Evolutionary conservation across 768 basidiomycete genomes (phyloP).

Genomic region (Xerocomellus intermedius): DNA sequence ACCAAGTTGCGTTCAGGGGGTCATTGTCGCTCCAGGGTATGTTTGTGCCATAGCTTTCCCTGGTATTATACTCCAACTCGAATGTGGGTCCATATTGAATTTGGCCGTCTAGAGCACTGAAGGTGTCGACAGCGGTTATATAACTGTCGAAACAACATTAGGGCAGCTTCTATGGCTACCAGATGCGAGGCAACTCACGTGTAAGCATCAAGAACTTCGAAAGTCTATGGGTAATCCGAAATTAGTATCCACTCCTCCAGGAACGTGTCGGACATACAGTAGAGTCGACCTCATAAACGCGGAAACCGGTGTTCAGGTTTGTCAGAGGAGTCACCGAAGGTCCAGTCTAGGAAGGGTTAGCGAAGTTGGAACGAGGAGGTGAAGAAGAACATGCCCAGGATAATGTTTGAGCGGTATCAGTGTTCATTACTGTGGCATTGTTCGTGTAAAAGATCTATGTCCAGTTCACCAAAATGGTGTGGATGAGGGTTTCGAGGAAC

Average conservation of each 20-base stretch:
- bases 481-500: slow-evolving; percentile 7
- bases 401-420: slow-evolving; percentile 53
- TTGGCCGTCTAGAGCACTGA: slow-evolving; percentile 57
- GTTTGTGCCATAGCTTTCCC: slow-evolving; percentile 59
- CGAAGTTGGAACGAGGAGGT: slow-evolving; percentile 2
- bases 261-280: slow-evolving; percentile 40
- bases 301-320: slow-evolving; percentile 75
- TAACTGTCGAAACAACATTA: slow-evolving; percentile 43
- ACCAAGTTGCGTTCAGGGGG: slow-evolving; percentile 80
- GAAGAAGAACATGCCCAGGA: slow-evolving; percentile 41
- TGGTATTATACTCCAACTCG: slow-evolving; percentile 63
- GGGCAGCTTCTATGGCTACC: not conserved
- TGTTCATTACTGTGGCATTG: slow-evolving; percentile 61
- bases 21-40: slow-evolving; percentile 59
- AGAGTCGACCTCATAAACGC: slow-evolving; percentile 47
- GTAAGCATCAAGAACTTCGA: slow-evolving; percentile 74
- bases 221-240: slow-evolving; percentile 48
- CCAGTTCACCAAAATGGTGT: not conserved
- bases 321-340: slow-evolving; percentile 70
- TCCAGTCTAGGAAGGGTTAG: slow-evolving; percentile 46
- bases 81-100: slow-evolving; percentile 58
- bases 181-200: slow-evolving; percentile 47
- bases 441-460: slow-evolving; percentile 68
- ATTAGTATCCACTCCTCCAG: not conserved
- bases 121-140: slow-evolving; percentile 60